Percentiles rank a stretch among this genome's conserved stretches.
These are phyloP conservation scores for Craspedostauros australis DNA, from an alignment of 108 stramenopile species.

Conservation along the genomic window DNA sequence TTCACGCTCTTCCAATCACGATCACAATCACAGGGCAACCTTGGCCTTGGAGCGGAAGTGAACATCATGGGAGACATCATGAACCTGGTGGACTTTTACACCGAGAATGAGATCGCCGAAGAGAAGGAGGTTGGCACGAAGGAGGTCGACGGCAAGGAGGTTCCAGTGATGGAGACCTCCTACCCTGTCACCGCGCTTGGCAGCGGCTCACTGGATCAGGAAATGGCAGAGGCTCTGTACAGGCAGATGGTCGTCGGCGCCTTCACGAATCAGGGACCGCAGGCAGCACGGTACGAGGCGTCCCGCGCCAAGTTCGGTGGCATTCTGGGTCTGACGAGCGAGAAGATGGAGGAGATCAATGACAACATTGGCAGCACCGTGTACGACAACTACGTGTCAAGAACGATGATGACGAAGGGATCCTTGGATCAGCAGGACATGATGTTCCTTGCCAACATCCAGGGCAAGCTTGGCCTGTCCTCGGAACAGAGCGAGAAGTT, in stretches of 20 bases:
- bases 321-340: slow-evolving; percentile 70
- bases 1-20: too few relatives aligned
- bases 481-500: slow-evolving; percentile 70
- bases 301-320: slow-evolving; percentile 68
- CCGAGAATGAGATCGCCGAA: slow-evolving; percentile 71
- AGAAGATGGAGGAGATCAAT: slow-evolving; percentile 74
- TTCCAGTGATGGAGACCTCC: slow-evolving; percentile 55
- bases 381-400: slow-evolving; percentile 83
- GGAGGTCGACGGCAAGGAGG: slow-evolving; percentile 65
- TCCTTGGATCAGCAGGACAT: slow-evolving; percentile 88
- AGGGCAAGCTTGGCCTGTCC: slow-evolving; percentile 72
- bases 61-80: slow-evolving; percentile 87
- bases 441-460: slow-evolving; percentile 90
- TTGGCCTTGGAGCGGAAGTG: slow-evolving; percentile 78
- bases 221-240: slow-evolving; percentile 75
- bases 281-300: slow-evolving; percentile 67
- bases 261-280: slow-evolving; percentile 67
- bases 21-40: slow-evolving; percentile 47
- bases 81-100: slow-evolving; percentile 83
- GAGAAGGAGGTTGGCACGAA: slow-evolving; percentile 60
- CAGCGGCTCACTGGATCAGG: slow-evolving; percentile 44
- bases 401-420: slow-evolving; percentile 72
- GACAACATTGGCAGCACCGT: slow-evolving; percentile 71
- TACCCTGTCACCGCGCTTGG: slow-evolving; percentile 81
- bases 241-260: slow-evolving; percentile 81